Percentiles rank a stretch among this genome's conserved stretches.
phyloP scores from a whole-genome alignment of 1,139 yeast genomes.

The Candida sp. region DNA sequence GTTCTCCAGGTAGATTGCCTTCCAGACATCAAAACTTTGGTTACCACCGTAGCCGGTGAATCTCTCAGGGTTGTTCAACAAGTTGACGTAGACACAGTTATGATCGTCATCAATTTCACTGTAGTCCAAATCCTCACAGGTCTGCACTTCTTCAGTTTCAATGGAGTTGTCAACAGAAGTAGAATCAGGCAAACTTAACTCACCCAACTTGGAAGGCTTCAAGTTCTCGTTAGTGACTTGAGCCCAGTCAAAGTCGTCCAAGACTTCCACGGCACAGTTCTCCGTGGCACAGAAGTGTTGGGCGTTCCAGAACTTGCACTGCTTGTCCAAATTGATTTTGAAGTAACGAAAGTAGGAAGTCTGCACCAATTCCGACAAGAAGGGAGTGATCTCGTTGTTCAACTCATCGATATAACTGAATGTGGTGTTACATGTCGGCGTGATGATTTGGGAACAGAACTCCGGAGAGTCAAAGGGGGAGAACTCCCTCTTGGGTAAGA shows the following conservation, averaged over 20 bases:
- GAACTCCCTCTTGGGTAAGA: constrained; percentile 15
- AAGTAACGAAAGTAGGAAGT: constrained; percentile 85
- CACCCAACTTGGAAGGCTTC: constrained; percentile 77
- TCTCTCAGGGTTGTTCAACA: constrained; percentile 91
- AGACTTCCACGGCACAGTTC: constrained; percentile 91
- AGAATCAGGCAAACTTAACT: constrained; percentile 27
- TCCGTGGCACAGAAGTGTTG: constrained; percentile 90
- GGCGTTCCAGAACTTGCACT: constrained; percentile 89
- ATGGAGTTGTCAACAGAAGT: constrained; percentile 21
- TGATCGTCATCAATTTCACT: constrained; percentile 66
- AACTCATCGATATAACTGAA: constrained; percentile 47
- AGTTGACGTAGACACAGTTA: constrained; percentile 80
- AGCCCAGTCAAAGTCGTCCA: constrained; percentile 59
- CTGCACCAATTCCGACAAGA: constrained; percentile 58
- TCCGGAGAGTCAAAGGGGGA: constrained; percentile 51
- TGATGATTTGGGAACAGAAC: constrained; percentile 51
- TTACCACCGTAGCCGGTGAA: constrained; percentile 97
- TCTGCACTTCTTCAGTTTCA: constrained; percentile 21
- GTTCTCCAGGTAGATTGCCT: constrained; percentile 89
- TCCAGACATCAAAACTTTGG: constrained; percentile 93
- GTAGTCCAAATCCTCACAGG: constrained; percentile 51
- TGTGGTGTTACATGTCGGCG: constrained; percentile 52
- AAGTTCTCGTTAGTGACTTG: constrained; percentile 68
- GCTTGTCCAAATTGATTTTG: constrained; percentile 82
- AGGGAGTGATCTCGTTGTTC: constrained; percentile 46